Evolutionary conservation across 108 stramenopile species (phyloP).

Genomic region (Hondaea fermentalgiana): DNA sequence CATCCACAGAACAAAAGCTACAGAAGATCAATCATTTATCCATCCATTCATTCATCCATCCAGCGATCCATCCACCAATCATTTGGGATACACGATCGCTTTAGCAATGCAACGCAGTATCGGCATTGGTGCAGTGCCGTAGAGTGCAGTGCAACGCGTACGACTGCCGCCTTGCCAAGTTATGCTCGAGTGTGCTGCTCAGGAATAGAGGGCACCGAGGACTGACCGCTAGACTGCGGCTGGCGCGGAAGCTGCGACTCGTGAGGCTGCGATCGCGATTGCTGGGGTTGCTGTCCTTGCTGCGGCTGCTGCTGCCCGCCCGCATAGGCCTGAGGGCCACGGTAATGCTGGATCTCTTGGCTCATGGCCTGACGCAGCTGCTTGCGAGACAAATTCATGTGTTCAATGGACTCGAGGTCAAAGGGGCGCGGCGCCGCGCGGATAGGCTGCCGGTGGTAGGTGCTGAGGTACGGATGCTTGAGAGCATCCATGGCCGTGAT

Average conservation of each 20-base stretch:
- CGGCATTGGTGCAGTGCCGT: too few species aligned
- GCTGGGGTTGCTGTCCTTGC: neutral
- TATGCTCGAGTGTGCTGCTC: neutral
- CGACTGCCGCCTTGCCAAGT: too few species aligned
- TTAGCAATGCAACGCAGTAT: too few species aligned
- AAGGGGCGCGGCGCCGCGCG: constrained; percentile 34
- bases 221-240: too few species aligned
- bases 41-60: too few species aligned
- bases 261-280: neutral
- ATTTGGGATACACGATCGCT: too few species aligned
- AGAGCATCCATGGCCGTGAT: constrained; percentile 76
- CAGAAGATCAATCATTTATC: too few species aligned
- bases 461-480: constrained; percentile 49
- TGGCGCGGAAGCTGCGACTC: too few species aligned
- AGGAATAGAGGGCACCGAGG: neutral
- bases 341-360: constrained; percentile 55
- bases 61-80: too few species aligned
- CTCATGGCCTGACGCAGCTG: constrained; percentile 74
- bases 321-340: neutral
- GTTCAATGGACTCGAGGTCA: constrained; percentile 70
- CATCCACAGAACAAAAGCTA: too few species aligned
- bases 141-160: too few species aligned
- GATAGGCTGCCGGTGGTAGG: constrained; percentile 5
- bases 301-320: neutral
- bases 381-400: constrained; percentile 64